A percentile compares a stretch with the other conserved stretches of the same genome.
Conservation (phyloP, 495 filamentous ascomycete species). For the Cercophora scortea region DNA sequence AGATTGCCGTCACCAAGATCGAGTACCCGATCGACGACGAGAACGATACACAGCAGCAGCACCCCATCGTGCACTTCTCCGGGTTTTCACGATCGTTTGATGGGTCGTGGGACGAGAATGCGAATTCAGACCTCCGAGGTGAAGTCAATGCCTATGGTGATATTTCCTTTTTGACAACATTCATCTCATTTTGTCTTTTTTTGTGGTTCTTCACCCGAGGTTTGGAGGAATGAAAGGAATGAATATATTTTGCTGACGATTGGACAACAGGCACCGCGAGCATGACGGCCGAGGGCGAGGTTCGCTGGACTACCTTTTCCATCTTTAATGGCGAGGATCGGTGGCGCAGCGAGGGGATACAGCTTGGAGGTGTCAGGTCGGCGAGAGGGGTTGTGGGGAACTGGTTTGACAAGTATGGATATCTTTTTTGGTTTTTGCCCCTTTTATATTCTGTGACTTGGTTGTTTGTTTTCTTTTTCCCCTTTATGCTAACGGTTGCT, state of each 20-base stretch:
- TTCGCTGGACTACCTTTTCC: slow-evolving; percentile 58
- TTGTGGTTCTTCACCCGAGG: too few species aligned
- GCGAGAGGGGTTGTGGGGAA: slow-evolving; percentile 53
- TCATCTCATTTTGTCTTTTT: too few species aligned
- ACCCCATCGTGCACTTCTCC: slow-evolving; percentile 52
- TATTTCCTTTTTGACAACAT: not conserved
- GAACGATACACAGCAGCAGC: slow-evolving; percentile 22
- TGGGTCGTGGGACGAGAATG: slow-evolving; percentile 50
- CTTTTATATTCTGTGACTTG: too few species aligned
- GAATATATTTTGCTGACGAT: too few species aligned
- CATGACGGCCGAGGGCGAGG: slow-evolving; percentile 53
- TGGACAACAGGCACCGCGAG: slow-evolving; percentile 38
- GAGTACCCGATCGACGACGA: slow-evolving; percentile 42
- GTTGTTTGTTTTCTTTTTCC: not conserved
- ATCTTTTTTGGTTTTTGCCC: not conserved
- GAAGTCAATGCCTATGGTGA: slow-evolving; percentile 19
- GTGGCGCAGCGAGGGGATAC: slow-evolving; percentile 60
- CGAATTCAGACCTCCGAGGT: slow-evolving; percentile 45
- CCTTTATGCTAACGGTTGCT: not conserved
- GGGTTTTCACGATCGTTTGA: slow-evolving; percentile 49
- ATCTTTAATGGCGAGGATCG: slow-evolving; percentile 53
- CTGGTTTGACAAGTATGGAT: slow-evolving; percentile 62
- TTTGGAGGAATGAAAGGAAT: too few species aligned
- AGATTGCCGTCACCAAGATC: slow-evolving; percentile 44
- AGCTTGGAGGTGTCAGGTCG: slow-evolving; percentile 51